Evolutionary conservation across 164 flowering plant genomes (phyloP), one percentile per base, ranked within the genome.

Genomic region (Magnolia kwangsiensis): DNA sequence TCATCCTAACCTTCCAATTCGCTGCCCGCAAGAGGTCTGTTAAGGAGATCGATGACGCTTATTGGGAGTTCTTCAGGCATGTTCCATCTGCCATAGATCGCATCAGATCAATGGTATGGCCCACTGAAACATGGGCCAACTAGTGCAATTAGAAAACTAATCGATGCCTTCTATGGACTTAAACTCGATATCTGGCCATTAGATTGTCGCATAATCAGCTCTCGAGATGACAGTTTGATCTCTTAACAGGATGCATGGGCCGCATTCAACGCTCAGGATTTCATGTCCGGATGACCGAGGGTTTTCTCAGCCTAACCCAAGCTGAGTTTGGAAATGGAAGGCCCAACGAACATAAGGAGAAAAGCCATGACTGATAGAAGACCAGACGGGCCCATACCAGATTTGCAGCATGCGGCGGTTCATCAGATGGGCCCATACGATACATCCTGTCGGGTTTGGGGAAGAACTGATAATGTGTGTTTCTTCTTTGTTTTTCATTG

Each of bases 161-260:
- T 24, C 27, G 27, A 24, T 1, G 27, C 27, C 27, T 24, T 24
- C 1, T 24, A 24, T 24, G 27, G 27, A 16, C 20, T 29, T 20
- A 5, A 66, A 24, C 31, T 27, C 71, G 29, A 19, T 7, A 16
- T 49, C 8, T 37, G 1, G 10, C 50, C n/a, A 50, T 2, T n/a
- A 71, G 45, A 71, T 4, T 10, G 24, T 2, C 2, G 10, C 20
- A 7, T 29, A 1, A 61, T 13, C 19, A 14, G 2, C 29, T 21
- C 21, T 37, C 18, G 10, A 24, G 10, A 24, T 9, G n/a, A 45
- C 7, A 0, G 23, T 23, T 50, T 50, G 13, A 20, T 67, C 3
- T 75, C 18, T 2, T 72, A 78, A 16, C 67, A 89, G 90, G 90
- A 87, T 51, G 91, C 94, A 37, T 89, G 91, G 94, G 82, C 87